These are phyloP conservation scores for Linderina pennispora DNA, from an alignment of 192 early-diverging fungal genomes.

Conservation along the genomic window DNA sequence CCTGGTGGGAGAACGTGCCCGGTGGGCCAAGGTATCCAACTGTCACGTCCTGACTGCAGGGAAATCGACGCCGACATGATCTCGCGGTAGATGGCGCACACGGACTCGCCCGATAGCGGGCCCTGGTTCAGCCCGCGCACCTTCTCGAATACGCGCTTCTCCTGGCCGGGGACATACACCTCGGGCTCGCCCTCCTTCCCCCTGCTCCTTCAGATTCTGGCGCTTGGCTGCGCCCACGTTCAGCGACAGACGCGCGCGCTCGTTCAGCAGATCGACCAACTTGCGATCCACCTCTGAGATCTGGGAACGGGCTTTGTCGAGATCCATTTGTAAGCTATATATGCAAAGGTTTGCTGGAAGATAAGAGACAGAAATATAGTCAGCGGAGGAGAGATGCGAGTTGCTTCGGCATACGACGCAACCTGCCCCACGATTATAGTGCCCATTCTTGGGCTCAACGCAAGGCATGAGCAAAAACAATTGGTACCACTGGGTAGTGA, in stretches of 20 bases:
- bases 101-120: constrained; percentile 62
- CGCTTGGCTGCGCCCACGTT: constrained; percentile 73
- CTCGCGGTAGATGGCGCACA: constrained; percentile 68
- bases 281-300: constrained; percentile 72
- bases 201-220: constrained; percentile 37
- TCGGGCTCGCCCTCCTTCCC: constrained; percentile 47
- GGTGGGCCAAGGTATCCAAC: constrained; percentile 88
- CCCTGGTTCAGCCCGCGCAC: constrained; percentile 67
- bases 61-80: constrained; percentile 90
- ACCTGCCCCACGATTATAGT: too few species aligned
- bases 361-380: too few species aligned
- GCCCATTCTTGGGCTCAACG: too few species aligned
- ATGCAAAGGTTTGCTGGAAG: too few species aligned
- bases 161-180: constrained; percentile 70
- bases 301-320: constrained; percentile 53
- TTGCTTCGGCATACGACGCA: too few species aligned
- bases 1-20: constrained; percentile 89
- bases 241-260: constrained; percentile 72
- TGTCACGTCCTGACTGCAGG: constrained; percentile 67
- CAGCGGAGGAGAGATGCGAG: too few species aligned
- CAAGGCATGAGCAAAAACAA: too few species aligned
- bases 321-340: too few species aligned
- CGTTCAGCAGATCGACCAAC: constrained; percentile 72
- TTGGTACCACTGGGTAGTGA: too few species aligned
- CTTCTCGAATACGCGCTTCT: constrained; percentile 72